Evolutionary conservation across 1,139 yeast genomes (phyloP).

Genomic region (Hansenula lynferdii): DNA sequence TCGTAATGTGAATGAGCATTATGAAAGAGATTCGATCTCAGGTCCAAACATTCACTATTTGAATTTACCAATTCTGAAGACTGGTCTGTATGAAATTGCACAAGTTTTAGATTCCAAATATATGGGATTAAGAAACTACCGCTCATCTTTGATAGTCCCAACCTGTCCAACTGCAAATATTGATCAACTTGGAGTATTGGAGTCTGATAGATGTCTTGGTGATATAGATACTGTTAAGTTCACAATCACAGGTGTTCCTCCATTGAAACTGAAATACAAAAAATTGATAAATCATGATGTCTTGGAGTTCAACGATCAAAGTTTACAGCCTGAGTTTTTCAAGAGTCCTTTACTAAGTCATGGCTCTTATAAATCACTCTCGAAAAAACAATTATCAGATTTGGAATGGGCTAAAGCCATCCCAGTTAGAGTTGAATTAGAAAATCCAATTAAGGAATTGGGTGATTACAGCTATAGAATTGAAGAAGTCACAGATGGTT

Average conservation of each 20-base stretch:
- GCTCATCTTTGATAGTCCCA: conserved; percentile 63
- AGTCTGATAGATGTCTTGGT: conserved; percentile 59
- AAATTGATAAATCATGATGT: conserved; percentile 49
- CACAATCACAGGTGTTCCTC: conserved; percentile 68
- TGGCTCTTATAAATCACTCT: conserved; percentile 20
- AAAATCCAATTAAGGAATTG: conserved; percentile 39
- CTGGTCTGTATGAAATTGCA: conserved; percentile 71
- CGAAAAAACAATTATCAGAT: conserved; percentile 30
- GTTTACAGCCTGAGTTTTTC: conserved; percentile 41
- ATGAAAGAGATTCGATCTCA: conserved; percentile 26
- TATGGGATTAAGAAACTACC: conserved; percentile 57
- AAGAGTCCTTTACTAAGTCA: conserved; percentile 29
- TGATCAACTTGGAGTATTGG: conserved; percentile 20
- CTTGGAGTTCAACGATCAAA: conserved; percentile 38
- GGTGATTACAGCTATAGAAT: conserved; percentile 67
- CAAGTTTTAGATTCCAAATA: conserved; percentile 64
- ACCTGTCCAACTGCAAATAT: conserved; percentile 59
- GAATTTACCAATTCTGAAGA: conserved; percentile 53
- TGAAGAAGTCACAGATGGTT: conserved; percentile 63
- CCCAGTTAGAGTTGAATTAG: conserved; percentile 44
- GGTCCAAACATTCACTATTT: conserved; percentile 35
- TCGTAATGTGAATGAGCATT: conserved; percentile 33
- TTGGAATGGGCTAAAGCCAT: conserved; percentile 50
- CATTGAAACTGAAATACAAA: conserved; percentile 58
- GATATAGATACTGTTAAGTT: conserved; percentile 52